These are phyloP conservation scores for Dunaliella primolecta DNA, from an alignment of 139 green algal genomes.

Conservation along the genomic window DNA sequence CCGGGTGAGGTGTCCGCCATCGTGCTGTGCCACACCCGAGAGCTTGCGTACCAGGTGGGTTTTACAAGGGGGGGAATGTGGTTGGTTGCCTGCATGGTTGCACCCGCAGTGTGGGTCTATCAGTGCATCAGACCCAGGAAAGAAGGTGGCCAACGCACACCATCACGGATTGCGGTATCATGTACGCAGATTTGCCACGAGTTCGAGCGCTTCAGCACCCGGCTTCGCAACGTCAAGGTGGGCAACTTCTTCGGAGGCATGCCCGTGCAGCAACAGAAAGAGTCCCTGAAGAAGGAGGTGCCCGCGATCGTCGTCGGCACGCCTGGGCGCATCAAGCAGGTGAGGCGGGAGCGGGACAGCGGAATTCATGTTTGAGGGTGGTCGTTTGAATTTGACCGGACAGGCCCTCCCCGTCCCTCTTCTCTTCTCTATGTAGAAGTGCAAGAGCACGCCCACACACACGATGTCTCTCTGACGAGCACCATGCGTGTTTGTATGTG, in stretches of 20 bases:
- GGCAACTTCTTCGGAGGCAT: slow-evolving; percentile 95
- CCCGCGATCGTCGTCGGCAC: slow-evolving; percentile 95
- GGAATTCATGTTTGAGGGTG: neutral
- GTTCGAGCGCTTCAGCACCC: slow-evolving; percentile 92
- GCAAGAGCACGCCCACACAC: too few relatives aligned
- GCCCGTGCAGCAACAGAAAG: slow-evolving; percentile 66
- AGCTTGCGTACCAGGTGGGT: slow-evolving; percentile 93
- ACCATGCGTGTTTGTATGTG: too few relatives aligned
- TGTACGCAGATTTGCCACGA: slow-evolving; percentile 94
- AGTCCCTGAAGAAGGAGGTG: slow-evolving; percentile 78
- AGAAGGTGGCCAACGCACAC: too few relatives aligned
- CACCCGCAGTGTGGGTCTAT: neutral
- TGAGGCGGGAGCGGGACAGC: slow-evolving; percentile 22
- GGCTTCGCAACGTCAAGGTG: slow-evolving; percentile 83
- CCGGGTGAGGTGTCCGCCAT: slow-evolving; percentile 75
- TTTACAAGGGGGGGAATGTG: neutral
- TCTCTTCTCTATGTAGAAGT: neutral
- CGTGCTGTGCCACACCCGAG: slow-evolving; percentile 97
- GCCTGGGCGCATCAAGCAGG: slow-evolving; percentile 92
- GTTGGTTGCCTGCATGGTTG: neutral
- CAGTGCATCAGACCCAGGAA: too few relatives aligned
- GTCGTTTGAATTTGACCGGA: neutral
- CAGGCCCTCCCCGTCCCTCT: neutral
- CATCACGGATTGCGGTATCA: too few relatives aligned
- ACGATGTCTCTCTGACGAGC: too few relatives aligned